Conservation (phyloP, 2,329 filamentous ascomycete genomes). For the Cucurbitaria berberidis region DNA sequence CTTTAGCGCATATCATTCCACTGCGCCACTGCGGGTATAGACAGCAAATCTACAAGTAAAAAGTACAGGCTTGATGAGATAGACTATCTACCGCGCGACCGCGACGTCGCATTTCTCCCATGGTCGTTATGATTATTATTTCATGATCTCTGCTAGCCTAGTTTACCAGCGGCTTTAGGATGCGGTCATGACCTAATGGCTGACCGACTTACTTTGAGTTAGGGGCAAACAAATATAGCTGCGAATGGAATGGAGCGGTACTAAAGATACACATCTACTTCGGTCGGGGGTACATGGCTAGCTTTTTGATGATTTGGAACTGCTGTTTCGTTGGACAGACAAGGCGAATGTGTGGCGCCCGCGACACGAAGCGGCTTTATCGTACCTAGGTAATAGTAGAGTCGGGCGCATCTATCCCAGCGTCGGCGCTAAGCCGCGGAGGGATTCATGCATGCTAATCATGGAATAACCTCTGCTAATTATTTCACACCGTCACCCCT, state of each 20-base stretch:
- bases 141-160: background rate
- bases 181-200: background rate
- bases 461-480: slow-evolving; percentile 40
- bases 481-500: slow-evolving; percentile 21
- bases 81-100: background rate
- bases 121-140: background rate
- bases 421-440: slow-evolving; percentile 29
- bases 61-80: background rate
- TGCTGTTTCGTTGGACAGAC: slow-evolving; percentile 5
- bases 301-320: background rate
- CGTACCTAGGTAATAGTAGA: slow-evolving; percentile 30
- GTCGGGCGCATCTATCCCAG: slow-evolving; percentile 32
- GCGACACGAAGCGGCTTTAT: slow-evolving; percentile 25
- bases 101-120: background rate
- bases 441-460: slow-evolving; percentile 32
- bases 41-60: slow-evolving; percentile 11
- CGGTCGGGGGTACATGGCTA: background rate
- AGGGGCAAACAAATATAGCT: slow-evolving; percentile 8
- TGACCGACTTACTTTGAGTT: no score
- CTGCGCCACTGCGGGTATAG: slow-evolving; percentile 12
- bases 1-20: slow-evolving; percentile 13
- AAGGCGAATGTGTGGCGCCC: slow-evolving; percentile 22
- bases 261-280: background rate
- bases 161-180: background rate
- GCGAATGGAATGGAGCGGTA: background rate